phyloP scores from a whole-genome alignment of 2,329 filamentous ascomycete genomes.

The Clonostachys byssicola region DNA sequence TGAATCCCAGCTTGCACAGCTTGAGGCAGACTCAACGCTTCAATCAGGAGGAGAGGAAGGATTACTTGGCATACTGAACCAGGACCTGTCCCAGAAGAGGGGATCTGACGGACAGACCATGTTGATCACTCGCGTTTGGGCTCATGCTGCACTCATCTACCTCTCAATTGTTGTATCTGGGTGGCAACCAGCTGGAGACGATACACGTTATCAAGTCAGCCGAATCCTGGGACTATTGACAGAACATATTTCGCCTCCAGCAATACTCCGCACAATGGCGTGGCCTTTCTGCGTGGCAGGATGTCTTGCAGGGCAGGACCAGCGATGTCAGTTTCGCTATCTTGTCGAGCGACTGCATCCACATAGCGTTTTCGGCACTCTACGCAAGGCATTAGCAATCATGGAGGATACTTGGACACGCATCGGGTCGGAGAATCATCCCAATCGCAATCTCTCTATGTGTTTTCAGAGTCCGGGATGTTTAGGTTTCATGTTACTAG shows the following conservation, averaged over 20 bases:
- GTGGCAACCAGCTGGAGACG: neutral
- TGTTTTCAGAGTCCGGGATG: too few relatives aligned
- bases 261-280: neutral
- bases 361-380: neutral
- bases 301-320: neutral
- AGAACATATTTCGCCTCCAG: neutral
- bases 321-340: neutral
- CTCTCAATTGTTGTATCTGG: neutral
- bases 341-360: neutral
- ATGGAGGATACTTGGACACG: neutral
- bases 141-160: neutral
- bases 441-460: too few relatives aligned
- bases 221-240: neutral
- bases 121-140: neutral
- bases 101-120: too few relatives aligned
- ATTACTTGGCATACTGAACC: too few relatives aligned
- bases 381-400: neutral
- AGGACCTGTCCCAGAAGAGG: too few relatives aligned
- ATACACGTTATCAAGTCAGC: neutral
- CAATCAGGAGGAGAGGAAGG: too few relatives aligned
- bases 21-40: too few relatives aligned
- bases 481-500: too few relatives aligned
- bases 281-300: neutral
- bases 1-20: too few relatives aligned
- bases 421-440: too few relatives aligned